Conservation (phyloP, 805 yeast genomes). For the Zygoascus bituminiphila region DNA sequence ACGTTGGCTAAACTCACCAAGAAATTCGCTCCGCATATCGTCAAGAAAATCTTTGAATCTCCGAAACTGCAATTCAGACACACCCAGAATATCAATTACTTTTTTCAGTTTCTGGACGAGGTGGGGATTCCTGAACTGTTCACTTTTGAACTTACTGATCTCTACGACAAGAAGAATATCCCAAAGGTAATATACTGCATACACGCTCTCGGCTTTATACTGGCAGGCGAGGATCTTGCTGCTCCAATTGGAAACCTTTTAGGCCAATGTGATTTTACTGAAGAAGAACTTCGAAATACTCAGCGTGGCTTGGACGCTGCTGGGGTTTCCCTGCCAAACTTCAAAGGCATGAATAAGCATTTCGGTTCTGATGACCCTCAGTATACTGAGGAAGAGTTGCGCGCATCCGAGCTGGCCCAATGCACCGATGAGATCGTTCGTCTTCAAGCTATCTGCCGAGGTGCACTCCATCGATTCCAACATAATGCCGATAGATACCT, state of each 20-base stretch:
- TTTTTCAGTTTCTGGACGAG: conserved; percentile 57
- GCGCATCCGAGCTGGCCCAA: conserved; percentile 24
- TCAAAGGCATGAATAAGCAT: conserved; percentile 44
- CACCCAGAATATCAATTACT: conserved; percentile 84
- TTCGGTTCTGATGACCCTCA: conserved; percentile 27
- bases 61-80: conserved; percentile 75
- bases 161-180: conserved; percentile 83
- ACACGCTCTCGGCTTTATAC: conserved; percentile 75
- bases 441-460: conserved; percentile 65
- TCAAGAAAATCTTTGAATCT: conserved; percentile 45
- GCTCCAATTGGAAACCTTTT: conserved; percentile 57
- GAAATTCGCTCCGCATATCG: conserved; percentile 58
- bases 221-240: conserved; percentile 48
- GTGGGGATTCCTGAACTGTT: conserved; percentile 80
- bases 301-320: conserved; percentile 53
- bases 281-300: conserved; percentile 60
- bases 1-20: conserved; percentile 71
- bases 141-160: conserved; percentile 83
- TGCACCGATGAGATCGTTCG: conserved; percentile 32
- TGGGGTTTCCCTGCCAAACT: conserved; percentile 71
- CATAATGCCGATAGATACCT: conserved; percentile 57
- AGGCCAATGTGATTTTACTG: conserved; percentile 53
- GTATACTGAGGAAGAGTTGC: conserved; percentile 24
- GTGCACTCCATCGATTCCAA: conserved; percentile 55
- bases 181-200: conserved; percentile 92